Evolutionary conservation across 176 grass and related monocot species (phyloP), one percentile per base, ranked within the genome.

Genomic region (Musa beccarii): DNA sequence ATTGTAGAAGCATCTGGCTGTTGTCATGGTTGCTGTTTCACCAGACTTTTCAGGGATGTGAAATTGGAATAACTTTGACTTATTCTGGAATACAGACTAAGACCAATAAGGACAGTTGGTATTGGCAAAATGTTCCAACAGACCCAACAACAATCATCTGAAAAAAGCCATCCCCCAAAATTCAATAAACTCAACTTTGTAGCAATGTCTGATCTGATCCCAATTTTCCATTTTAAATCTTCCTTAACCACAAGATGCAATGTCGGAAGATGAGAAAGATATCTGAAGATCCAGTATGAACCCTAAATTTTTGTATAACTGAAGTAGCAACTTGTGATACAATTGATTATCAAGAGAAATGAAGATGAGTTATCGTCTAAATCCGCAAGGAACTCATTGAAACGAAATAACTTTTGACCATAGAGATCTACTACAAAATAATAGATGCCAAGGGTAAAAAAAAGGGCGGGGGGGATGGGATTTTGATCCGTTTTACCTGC

Each of bases 401-500:
- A n/a, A 70, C 20, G 16, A 10, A 20, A 25, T 51, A 16, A 66
- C 3, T 23, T 66, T 66, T 28, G 22, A 70, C 19, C 63, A 25
- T 6, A 17, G 3, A 66, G 11, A 66, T 66, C 43, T 11, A 70
- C 10, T 11, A 70, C 10, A 2, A 69, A 69, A 20, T 19, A 50
- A 50, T 14, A 68, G 22, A 67, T 28, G 26, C 26, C 26, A 28
- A 28, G 1, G 15, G 12, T 6, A 51, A 49, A 15, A 2, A 19
- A 0, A 34, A 1, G 16, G 63, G 22, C 0, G 22, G 22, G 22
- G 22, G 22, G 22, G 22, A 22, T 22, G 22, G 25, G 10, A 22
- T 64, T 67, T 29, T 34, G 13, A 68, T 54, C 29, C 9, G 21
- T 74, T 1, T 34, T 77, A 77, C 75, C 75, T 77, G 75, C 19